phyloP scores from a whole-genome alignment of 352 stramenopile genomes.

The Phytopythium litorale region DNA sequence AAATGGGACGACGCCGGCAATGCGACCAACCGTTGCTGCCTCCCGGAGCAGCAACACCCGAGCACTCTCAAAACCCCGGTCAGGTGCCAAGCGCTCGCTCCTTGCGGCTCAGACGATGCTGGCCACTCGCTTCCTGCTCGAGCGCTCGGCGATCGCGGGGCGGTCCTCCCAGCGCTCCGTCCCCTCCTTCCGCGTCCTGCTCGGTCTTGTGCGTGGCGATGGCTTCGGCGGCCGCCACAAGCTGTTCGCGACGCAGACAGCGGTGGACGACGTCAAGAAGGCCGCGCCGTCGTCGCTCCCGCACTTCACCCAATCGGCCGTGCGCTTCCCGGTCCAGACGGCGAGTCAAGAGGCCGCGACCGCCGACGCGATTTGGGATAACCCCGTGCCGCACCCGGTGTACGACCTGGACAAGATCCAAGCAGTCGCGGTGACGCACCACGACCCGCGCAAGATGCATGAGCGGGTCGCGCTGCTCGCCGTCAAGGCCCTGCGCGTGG shows the following conservation, averaged over 20 bases:
- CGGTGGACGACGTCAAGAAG: not conserved
- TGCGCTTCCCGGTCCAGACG: conserved; percentile 12
- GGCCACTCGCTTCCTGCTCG: not conserved
- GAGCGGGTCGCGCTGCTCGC: conserved; percentile 32
- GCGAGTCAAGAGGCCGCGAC: conserved; percentile 12
- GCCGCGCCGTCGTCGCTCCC: conserved; percentile 14
- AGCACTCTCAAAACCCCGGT: too few relatives aligned
- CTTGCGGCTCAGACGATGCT: not conserved
- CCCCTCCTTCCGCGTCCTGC: too few relatives aligned
- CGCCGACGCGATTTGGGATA: conserved; percentile 23
- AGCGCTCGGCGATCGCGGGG: not conserved
- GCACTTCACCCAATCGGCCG: conserved; percentile 23
- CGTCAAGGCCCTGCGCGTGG: conserved; percentile 33
- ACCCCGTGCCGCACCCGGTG: conserved; percentile 34
- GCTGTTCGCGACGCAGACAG: not conserved
- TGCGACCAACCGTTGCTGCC: too few relatives aligned
- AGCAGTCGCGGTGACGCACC: conserved; percentile 30
- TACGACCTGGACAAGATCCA: conserved; percentile 39
- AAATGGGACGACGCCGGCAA: too few relatives aligned
- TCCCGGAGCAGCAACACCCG: too few relatives aligned
- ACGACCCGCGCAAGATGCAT: conserved; percentile 27
- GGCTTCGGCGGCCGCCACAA: too few relatives aligned
- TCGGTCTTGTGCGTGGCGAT: not conserved
- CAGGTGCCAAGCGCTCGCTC: not conserved
- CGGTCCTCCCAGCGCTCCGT: too few relatives aligned